Evolutionary conservation across 495 filamentous ascomycete species (phyloP).

Genomic region (Lasiosphaeria miniovina): DNA sequence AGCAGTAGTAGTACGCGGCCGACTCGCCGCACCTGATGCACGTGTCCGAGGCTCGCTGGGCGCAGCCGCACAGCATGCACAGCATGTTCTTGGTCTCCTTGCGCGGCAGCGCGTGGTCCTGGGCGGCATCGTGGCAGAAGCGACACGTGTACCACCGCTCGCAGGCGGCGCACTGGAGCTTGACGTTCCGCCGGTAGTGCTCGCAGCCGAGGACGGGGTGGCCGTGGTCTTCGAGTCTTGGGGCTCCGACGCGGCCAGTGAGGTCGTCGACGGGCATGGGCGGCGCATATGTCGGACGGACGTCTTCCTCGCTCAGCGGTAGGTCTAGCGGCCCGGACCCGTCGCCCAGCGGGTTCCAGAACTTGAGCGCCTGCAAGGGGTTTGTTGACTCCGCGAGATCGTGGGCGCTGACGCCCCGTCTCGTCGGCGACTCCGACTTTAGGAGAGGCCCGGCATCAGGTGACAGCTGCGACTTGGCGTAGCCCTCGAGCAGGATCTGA

Average conservation of each 20-base stretch:
- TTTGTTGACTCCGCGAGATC: conserved; percentile 23
- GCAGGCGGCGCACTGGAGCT: conserved; percentile 87
- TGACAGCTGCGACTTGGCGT: conserved; percentile 46
- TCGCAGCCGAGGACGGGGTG: conserved; percentile 67
- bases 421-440: conserved; percentile 28
- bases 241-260: conserved; percentile 28
- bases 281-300: conserved; percentile 65
- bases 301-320: conserved; percentile 66
- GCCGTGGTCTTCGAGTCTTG: conserved; percentile 43
- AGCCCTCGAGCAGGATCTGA: conserved; percentile 74
- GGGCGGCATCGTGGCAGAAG: conserved; percentile 85
- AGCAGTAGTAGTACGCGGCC: conserved; percentile 90
- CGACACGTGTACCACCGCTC: conserved; percentile 92
- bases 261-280: conserved; percentile 19
- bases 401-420: conserved; percentile 23
- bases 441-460: conserved; percentile 9
- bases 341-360: conserved; percentile 38
- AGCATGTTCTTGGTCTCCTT: conserved; percentile 91
- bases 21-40: conserved; percentile 73
- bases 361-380: conserved; percentile 35
- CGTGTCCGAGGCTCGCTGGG: conserved; percentile 75
- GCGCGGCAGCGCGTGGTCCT: conserved; percentile 79
- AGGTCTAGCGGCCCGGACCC: conserved; percentile 47
- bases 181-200: conserved; percentile 95
- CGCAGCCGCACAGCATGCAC: conserved; percentile 90